Evolutionary conservation across 805 yeast genomes (phyloP), one percentile per base, ranked within the genome.

Genomic region (Maudiozyma barnettii): DNA sequence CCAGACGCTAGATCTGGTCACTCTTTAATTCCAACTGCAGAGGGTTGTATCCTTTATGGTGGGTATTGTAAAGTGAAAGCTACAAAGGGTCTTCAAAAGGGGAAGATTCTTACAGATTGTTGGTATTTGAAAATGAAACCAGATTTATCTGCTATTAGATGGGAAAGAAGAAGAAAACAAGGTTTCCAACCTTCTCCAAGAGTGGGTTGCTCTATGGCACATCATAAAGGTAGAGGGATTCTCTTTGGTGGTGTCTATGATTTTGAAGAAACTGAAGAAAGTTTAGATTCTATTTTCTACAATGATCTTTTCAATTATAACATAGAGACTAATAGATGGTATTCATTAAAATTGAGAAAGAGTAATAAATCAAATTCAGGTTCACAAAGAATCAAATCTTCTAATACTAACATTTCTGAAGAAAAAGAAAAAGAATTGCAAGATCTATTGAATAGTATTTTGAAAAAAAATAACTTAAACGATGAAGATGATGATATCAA

Each of bases 1-100:
- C 98, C 99, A 0, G 98, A 91, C 57, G 82, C 96, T 1, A 74
- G 99, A 53, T 84, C 95, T 0, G 98, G 98, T 1, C 98, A 91
- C 63, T 85, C 95, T 1, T 73, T 91, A 41, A 72, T 91, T 39
- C 84, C 96, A 1, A 39, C 73, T 18, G 77, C 77, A 2, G 95
- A 85, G 16, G 97, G 97, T 39, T 90, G 88, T 1, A 75, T 87
- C 1, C 53, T 90, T 1, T 87, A 84, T 75, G 99, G 99, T 54
- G 99, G 99, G 13, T 91, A 91, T 61, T 81, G 93, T 59, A 91
- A 90, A 66, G 49, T 56, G 6, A 51, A 51, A 16, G 95, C 95
- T 10, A 81, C 81, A 35, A 86, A 84, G 62, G 95, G 95, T 36
- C 70, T 82, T 47, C 95, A 86, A 57, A 88, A 88, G 68, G 98